Percentiles rank a stretch among this genome's conserved stretches.
These are phyloP conservation scores for Penicillium canescens DNA, from an alignment of 495 filamentous ascomycete species.

Conservation along the genomic window DNA sequence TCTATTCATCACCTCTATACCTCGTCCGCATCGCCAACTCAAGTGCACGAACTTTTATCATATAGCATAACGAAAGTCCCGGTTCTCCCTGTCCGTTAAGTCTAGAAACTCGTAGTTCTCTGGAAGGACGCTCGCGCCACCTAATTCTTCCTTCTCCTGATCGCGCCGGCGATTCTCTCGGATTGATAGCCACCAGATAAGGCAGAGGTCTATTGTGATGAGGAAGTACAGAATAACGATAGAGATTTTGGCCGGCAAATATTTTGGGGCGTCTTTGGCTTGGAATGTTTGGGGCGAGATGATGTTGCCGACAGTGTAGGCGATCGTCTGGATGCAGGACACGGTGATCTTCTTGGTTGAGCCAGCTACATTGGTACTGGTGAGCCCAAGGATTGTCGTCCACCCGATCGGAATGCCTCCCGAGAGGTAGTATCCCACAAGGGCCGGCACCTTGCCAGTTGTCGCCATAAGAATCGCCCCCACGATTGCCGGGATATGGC, in stretches of 20 bases:
- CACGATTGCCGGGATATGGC: constrained; percentile 41
- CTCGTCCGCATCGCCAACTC: too few species aligned
- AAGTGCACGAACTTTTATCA: too few species aligned
- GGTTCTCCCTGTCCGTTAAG: constrained; percentile 44
- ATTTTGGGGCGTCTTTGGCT: constrained; percentile 49
- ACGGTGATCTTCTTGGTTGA: constrained; percentile 61
- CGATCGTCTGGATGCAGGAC: constrained; percentile 59
- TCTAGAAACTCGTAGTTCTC: constrained; percentile 59
- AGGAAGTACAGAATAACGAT: constrained; percentile 56
- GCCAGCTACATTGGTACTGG: constrained; percentile 56
- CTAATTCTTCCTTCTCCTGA: constrained; percentile 40
- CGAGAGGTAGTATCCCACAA: constrained; percentile 55
- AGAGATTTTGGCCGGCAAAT: constrained; percentile 60
- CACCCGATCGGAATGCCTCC: constrained; percentile 37
- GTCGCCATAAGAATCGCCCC: constrained; percentile 54
- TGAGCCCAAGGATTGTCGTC: constrained; percentile 50
- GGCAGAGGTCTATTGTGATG: constrained; percentile 37
- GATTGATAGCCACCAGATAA: constrained; percentile 44
- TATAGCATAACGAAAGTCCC: constrained; percentile 7
- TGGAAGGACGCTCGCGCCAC: neutral
- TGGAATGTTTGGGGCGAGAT: constrained; percentile 51
- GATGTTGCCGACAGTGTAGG: constrained; percentile 58
- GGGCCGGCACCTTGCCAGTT: constrained; percentile 9
- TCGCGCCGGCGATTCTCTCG: constrained; percentile 46
- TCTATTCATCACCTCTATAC: too few species aligned